Evolutionary conservation across 2,329 filamentous ascomycete species (phyloP).

Genomic region (Calycina herbarum): DNA sequence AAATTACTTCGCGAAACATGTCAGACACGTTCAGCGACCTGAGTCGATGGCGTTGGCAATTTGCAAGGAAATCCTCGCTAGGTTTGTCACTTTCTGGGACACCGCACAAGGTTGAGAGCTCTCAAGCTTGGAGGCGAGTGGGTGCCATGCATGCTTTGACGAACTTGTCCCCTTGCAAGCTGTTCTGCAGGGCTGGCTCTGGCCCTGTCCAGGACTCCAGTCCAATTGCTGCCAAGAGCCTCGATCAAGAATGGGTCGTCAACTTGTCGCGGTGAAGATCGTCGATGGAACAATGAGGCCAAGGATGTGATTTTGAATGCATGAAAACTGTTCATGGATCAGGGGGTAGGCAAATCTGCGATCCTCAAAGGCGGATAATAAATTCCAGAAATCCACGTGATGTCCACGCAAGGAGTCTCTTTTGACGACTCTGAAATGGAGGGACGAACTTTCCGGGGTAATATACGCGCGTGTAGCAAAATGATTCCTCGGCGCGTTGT

Average conservation of each 20-base stretch:
- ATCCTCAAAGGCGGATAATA: neutral
- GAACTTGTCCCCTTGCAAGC: neutral
- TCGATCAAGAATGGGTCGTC: neutral
- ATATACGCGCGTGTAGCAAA: neutral
- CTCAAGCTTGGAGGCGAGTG: constrained; percentile 24
- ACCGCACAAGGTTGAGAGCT: constrained; percentile 19
- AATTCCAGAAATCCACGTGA: constrained; percentile 8
- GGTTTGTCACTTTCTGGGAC: constrained; percentile 12
- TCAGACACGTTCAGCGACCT: neutral
- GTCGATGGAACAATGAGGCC: constrained; percentile 14
- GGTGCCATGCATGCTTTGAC: constrained; percentile 11
- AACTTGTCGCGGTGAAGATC: constrained; percentile 22
- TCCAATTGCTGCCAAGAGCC: constrained; percentile 1
- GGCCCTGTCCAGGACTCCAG: neutral
- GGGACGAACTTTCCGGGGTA: neutral
- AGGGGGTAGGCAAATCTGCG: no score
- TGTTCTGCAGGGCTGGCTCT: neutral
- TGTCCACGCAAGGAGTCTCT: neutral
- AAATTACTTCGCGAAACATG: neutral
- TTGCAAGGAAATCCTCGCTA: neutral
- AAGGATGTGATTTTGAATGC: constrained; percentile 12
- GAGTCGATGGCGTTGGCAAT: neutral
- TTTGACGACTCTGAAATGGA: neutral
- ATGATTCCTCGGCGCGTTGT: no score
- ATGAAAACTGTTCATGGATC: neutral